These are phyloP conservation scores for Mycena galericulata DNA, from an alignment of 768 basidiomycete genomes.

Conservation along the genomic window DNA sequence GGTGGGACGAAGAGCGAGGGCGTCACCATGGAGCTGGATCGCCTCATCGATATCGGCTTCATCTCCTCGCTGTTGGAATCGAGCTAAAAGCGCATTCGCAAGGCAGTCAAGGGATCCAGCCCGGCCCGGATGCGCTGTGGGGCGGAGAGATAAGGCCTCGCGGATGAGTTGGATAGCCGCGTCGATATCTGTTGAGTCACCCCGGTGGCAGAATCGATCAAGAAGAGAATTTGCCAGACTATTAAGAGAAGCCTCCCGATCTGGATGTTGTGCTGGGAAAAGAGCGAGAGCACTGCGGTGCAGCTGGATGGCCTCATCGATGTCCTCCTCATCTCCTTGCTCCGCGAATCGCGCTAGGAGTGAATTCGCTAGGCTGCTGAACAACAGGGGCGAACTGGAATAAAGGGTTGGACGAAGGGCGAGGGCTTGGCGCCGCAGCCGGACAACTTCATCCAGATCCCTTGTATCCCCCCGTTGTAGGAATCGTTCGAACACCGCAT, in stretches of 20 bases:
- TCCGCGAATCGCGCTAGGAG: too few species aligned
- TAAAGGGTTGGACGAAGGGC: too few species aligned
- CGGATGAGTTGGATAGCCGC: background rate
- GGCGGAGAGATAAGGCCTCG: background rate
- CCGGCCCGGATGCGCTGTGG: background rate
- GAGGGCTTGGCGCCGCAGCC: too few species aligned
- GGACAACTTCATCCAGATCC: too few species aligned
- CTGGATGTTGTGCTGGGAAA: background rate
- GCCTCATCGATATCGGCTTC: background rate
- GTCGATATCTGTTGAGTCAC: background rate
- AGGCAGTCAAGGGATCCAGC: background rate
- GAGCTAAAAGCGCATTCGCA: background rate
- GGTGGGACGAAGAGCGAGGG: background rate
- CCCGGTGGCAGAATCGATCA: background rate
- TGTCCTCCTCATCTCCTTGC: background rate
- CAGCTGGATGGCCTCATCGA: background rate
- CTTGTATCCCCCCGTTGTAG: too few species aligned
- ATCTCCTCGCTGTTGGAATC: background rate
- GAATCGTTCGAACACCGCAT: too few species aligned
- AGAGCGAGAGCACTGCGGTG: background rate
- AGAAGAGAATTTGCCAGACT: background rate
- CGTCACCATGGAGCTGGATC: background rate
- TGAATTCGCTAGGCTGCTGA: too few species aligned
- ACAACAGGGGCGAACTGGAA: too few species aligned
- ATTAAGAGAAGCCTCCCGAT: background rate